Evolutionary conservation across 805 yeast genomes (phyloP).

Genomic region (Yamadazyma insecticola): DNA sequence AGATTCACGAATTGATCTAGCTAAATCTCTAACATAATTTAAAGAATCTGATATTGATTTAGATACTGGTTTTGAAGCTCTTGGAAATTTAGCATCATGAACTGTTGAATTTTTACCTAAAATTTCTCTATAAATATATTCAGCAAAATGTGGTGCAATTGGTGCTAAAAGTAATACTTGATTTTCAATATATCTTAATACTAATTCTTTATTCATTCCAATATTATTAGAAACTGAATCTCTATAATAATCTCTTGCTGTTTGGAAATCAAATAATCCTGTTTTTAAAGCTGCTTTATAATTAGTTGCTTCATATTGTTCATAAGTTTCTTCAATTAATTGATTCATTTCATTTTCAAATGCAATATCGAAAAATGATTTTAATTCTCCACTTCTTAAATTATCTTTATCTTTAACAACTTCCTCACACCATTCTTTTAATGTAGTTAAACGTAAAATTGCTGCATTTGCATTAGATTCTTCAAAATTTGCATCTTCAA

Average conservation of each 20-base stretch:
- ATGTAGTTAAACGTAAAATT: conserved; percentile 82
- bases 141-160: conserved; percentile 94
- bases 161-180: conserved; percentile 87
- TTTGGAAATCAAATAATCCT: conserved; percentile 91
- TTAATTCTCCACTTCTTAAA: conserved; percentile 46
- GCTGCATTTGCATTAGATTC: conserved; percentile 97
- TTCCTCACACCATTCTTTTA: conserved; percentile 95
- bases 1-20: conserved; percentile 86
- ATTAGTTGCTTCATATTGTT: conserved; percentile 65
- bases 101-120: conserved; percentile 62
- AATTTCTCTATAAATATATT: conserved; percentile 80
- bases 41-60: conserved; percentile 61
- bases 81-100: conserved; percentile 78
- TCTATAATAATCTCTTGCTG: conserved; percentile 94
- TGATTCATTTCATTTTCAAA: conserved; percentile 92
- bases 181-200: conserved; percentile 74
- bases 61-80: conserved; percentile 63
- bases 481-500: conserved; percentile 97
- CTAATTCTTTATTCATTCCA: conserved; percentile 81
- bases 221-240: conserved; percentile 54
- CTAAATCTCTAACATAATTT: conserved; percentile 70
- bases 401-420: conserved; percentile 46
- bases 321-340: conserved; percentile 69
- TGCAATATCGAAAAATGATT: conserved; percentile 74
- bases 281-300: conserved; percentile 86